Evolutionary conservation across 805 yeast species (phyloP), one percentile per base, ranked within the genome.

Genomic region (Lipomyces orientalis): DNA sequence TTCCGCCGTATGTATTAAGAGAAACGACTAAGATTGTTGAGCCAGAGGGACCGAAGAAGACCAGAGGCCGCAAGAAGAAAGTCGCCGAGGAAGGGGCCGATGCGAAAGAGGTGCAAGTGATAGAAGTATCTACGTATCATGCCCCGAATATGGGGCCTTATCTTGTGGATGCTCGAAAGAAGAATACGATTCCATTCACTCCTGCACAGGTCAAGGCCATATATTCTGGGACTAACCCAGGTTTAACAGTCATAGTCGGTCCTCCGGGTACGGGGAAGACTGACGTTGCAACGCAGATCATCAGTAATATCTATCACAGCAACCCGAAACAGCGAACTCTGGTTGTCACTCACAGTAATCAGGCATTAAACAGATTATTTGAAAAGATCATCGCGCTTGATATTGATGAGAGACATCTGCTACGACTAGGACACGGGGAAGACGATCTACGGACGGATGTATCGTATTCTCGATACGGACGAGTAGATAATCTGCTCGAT

Each of bases 201-300:
- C 63, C 63, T 8, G 61, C 62, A 5, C 80, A 79, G 59, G 73
- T 74, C 3, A 59, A 72, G 29, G 76, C 80, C 0, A 63, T 80
- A 8, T 58, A 76, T 14, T 58, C 74, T 9, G 76, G 78, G 0
- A 62, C 75, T 0, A 60, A 55, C 9, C 84, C 87, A n/a, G 87
- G 88, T 2, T 76, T 90, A 6, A 79, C 86, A 4, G 84, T 90
- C 37, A 84, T 90, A 6, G 90, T 87, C 75, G 93, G 93, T 0
- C 93, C 93, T 1, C 93, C 93, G 4, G 93, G 93, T 0, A 88
- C 93, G 0, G 94, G 94, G 2, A 86, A 87, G 67, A 78, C 82
- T 1, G 75, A 72, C 4, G 63, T 78, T 3, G 69, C 76, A 1
- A 65, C 78, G 0, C 71, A 75, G 29, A 67, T 78, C 5, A 62